Base-by-base conservation (phyloP, 1,284 basidiomycete species). In the Trametes hirsuta region DNA sequence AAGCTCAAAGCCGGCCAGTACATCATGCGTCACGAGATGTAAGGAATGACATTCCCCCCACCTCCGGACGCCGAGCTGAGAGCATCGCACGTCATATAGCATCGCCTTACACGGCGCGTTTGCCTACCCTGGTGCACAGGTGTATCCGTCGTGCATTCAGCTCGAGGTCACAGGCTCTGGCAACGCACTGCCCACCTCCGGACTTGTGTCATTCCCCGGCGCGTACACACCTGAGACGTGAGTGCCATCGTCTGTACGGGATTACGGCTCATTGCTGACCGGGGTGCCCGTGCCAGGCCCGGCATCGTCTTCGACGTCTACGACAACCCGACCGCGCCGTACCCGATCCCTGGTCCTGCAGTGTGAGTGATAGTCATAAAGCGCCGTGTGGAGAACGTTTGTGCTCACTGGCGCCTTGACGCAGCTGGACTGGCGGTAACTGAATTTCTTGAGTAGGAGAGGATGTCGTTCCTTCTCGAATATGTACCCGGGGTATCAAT, bases 131-230 rank as follows among this genome's bases (percentile, higher is more conserved):
- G 66, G 66, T 35, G 65, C 66, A 3, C 66, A 66, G 54, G 35
- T 80, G 50, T 84, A 82, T 64, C 82, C 82, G 2, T 77, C 76
- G 15, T 83, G 81, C 66, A 81, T 83, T 34, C 81, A 84, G 61
- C 68, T 84, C 41, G 59, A 81, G 63, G 81, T 84, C 0, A 82
- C 79, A 5, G 82, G 82, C 6, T 79, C 77, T 9, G 82, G 82
- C 15, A 79, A 72, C 6, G 76, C 77, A 3, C 66, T 80, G 14
- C 82, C 81, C 4, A 79, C 77, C 1, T 76, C 77, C 4, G 55
- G 58, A 0, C 77, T 84, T 35, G 82, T 84, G 9, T 77, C 82
- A 4, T 84, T 84, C 77, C 83, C 83, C 18, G 75, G 74, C 30
- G 82, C 82, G 3, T 84, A 84, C 66, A 81, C 78, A 8, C 65